phyloP scores from a whole-genome alignment of 163 green algal species.

The Coccomyxa subellipsoidea region DNA sequence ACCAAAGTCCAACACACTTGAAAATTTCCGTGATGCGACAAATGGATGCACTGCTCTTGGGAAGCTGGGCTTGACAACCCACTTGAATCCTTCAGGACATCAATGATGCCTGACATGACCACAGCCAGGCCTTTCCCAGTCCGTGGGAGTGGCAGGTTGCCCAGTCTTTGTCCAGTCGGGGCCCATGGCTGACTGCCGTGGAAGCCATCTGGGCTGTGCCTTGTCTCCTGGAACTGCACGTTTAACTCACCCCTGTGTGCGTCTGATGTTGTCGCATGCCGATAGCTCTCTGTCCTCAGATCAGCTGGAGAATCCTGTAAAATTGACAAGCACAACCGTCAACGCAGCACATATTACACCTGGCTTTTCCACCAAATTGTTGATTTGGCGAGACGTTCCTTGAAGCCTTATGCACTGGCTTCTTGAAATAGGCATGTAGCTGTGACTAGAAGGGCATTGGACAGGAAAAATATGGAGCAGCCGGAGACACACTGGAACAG shows the following conservation, averaged over 20 bases:
- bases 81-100: neutral
- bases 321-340: too few species aligned
- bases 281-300: neutral
- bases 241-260: neutral
- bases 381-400: too few species aligned
- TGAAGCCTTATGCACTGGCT: too few species aligned
- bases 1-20: too few species aligned
- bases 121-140: neutral
- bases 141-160: neutral
- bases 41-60: too few species aligned
- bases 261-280: neutral
- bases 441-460: too few species aligned
- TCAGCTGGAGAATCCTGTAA: neutral
- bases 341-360: too few species aligned
- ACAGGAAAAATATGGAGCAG: too few species aligned
- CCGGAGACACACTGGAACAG: too few species aligned
- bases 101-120: neutral
- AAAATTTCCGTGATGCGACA: too few species aligned
- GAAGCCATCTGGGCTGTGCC: neutral
- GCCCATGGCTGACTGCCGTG: neutral
- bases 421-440: too few species aligned
- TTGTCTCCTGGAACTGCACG: neutral
- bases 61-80: neutral
- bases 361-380: too few species aligned
- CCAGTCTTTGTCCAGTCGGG: neutral